phyloP scores from a whole-genome alignment of 164 flowering plant genomes.

The Houttuynia cordata region DNA sequence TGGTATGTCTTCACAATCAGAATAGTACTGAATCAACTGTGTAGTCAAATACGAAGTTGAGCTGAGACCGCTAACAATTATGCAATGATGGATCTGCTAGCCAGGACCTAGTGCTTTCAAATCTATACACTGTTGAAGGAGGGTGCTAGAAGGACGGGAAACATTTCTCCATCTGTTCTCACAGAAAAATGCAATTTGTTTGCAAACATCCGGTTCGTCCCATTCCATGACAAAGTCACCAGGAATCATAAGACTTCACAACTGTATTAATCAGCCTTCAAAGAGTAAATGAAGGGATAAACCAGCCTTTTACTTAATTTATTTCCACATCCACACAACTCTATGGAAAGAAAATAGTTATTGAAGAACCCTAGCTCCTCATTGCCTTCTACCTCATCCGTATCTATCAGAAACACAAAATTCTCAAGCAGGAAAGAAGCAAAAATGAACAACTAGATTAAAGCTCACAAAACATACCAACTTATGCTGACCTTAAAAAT shows the following conservation, averaged over 20 bases:
- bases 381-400: too few species aligned
- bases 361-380: too few species aligned
- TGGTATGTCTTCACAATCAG: constrained; percentile 22
- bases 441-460: too few species aligned
- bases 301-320: too few species aligned
- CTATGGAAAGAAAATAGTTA: too few species aligned
- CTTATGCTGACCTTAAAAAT: too few species aligned
- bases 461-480: too few species aligned
- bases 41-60: constrained; percentile 22
- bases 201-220: neutral
- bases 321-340: too few species aligned
- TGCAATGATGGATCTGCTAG: constrained; percentile 33
- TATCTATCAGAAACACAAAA: too few species aligned
- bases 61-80: constrained; percentile 17
- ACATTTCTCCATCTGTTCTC: neutral
- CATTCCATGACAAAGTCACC: neutral
- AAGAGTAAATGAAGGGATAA: neutral
- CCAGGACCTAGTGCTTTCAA: constrained; percentile 22
- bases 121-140: constrained; percentile 32
- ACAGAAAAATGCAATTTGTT: neutral
- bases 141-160: constrained; percentile 18
- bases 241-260: too few species aligned
- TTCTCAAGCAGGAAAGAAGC: too few species aligned
- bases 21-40: constrained; percentile 35
- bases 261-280: neutral